These are phyloP conservation scores for Chalciporus sp. DNA, from an alignment of 1,284 basidiomycete species.

Conservation along the genomic window DNA sequence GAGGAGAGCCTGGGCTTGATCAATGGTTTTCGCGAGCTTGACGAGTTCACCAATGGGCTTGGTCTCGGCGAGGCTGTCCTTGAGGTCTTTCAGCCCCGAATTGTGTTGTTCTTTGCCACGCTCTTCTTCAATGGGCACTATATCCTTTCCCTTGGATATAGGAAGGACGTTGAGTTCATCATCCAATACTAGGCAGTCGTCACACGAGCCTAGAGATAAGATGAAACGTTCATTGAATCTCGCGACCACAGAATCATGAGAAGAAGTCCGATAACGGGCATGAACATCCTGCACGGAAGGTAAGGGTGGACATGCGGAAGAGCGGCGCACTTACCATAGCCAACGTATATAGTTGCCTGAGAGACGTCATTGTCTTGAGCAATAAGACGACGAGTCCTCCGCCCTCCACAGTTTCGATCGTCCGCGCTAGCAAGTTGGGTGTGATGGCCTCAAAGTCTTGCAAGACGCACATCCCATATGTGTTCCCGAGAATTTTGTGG, in stretches of 20 bases:
- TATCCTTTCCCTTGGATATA: conserved; percentile 95
- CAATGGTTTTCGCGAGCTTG: conserved; percentile 90
- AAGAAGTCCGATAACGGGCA: conserved; percentile 88
- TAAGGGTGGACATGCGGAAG: neutral
- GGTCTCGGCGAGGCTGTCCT: conserved; percentile 80
- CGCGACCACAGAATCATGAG: conserved; percentile 87
- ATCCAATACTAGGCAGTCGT: conserved; percentile 92
- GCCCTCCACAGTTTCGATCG: conserved; percentile 98
- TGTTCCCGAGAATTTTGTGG: conserved; percentile 95
- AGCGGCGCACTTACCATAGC: conserved; percentile 77
- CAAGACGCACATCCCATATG: conserved; percentile 96
- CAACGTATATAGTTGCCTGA: conserved; percentile 94
- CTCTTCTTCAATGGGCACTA: conserved; percentile 67
- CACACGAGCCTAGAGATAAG: conserved; percentile 87
- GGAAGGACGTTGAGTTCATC: conserved; percentile 99
- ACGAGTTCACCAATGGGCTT: conserved; percentile 90
- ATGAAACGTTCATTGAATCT: conserved; percentile 99
- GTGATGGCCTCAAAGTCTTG: conserved; percentile 99
- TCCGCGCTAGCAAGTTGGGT: conserved; percentile 94
- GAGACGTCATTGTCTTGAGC: conserved; percentile 93
- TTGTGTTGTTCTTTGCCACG: conserved; percentile 53
- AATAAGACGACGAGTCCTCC: conserved; percentile 93
- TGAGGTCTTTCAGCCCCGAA: conserved; percentile 79
- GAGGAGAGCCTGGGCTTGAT: conserved; percentile 90
- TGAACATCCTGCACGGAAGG: conserved; percentile 79